Evolutionary conservation across 208 protist species (phyloP).

Genomic region (Porcisia hertigi): DNA sequence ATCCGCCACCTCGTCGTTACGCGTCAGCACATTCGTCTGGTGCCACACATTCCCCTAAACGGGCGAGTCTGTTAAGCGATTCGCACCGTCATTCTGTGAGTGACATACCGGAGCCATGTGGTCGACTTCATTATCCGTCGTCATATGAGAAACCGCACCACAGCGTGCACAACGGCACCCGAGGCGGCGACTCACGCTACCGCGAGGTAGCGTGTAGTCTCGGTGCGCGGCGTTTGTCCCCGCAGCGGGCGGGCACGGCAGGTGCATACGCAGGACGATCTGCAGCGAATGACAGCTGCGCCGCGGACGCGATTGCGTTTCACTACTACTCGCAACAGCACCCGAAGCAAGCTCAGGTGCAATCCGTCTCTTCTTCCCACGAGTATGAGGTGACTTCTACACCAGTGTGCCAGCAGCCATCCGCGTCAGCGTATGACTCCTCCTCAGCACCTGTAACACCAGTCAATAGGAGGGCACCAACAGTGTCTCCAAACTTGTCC

Average conservation of each 20-base stretch:
- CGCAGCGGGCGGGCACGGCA: background rate
- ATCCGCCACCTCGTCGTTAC: background rate
- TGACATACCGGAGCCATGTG: background rate
- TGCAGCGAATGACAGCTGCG: background rate
- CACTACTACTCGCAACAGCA: constrained; percentile 28
- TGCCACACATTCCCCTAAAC: background rate
- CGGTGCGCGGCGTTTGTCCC: background rate
- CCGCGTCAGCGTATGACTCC: background rate
- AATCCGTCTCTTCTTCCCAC: constrained; percentile 1
- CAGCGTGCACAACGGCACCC: background rate
- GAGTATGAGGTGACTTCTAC: background rate
- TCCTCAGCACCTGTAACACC: constrained; percentile 3
- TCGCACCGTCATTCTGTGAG: constrained; percentile 7
- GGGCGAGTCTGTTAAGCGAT: constrained; percentile 4
- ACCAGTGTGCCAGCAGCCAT: background rate
- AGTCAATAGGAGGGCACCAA: background rate
- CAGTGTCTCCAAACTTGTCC: background rate
- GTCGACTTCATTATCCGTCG: background rate
- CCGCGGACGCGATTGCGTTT: constrained; percentile 30
- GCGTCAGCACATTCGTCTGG: background rate
- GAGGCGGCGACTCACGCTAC: background rate
- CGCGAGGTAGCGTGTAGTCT: background rate
- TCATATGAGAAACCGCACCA: background rate
- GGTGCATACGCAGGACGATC: background rate
- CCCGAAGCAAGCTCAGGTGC: constrained; percentile 4